A percentile compares a stretch with the other conserved stretches of the same genome.
phyloP scores from a whole-genome alignment of 495 filamentous ascomycete species.

The Venustampulla echinocandica region DNA sequence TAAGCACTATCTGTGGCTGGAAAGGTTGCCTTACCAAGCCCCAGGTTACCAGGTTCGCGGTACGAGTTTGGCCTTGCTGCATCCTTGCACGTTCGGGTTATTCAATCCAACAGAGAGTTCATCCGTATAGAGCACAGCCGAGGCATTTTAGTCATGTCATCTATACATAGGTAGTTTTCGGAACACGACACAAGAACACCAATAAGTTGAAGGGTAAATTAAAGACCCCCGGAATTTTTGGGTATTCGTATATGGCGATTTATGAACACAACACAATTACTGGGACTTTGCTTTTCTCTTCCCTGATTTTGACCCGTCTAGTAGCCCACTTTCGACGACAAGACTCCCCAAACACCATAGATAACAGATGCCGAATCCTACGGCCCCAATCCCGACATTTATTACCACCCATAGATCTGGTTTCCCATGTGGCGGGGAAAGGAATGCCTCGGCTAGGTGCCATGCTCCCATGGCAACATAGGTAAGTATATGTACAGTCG shows the following conservation, averaged over 20 bases:
- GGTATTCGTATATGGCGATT: background rate
- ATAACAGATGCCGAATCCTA: constrained; percentile 79
- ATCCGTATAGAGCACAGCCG: no score
- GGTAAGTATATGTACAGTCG: constrained; percentile 60
- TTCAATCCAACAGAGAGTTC: no score
- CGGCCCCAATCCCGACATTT: constrained; percentile 78
- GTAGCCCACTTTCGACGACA: constrained; percentile 38
- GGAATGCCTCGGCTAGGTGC: constrained; percentile 65
- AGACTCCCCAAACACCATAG: constrained; percentile 78
- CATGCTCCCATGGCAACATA: constrained; percentile 69
- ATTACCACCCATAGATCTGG: constrained; percentile 91
- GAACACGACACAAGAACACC: background rate
- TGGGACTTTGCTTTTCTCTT: constrained; percentile 18
- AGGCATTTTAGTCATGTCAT: no score
- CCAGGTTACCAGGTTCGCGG: no score
- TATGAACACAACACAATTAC: constrained; percentile 13
- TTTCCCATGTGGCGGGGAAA: constrained; percentile 59
- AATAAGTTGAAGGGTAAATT: background rate
- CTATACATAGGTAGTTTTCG: background rate
- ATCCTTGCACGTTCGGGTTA: no score
- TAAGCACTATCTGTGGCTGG: no score
- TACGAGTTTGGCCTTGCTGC: no score
- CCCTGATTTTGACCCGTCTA: constrained; percentile 7
- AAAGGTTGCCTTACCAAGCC: no score
- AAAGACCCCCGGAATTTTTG: background rate